These are phyloP conservation scores for Singerocomus inundabilis DNA, from an alignment of 1,284 basidiomycete species.

Conservation along the genomic window DNA sequence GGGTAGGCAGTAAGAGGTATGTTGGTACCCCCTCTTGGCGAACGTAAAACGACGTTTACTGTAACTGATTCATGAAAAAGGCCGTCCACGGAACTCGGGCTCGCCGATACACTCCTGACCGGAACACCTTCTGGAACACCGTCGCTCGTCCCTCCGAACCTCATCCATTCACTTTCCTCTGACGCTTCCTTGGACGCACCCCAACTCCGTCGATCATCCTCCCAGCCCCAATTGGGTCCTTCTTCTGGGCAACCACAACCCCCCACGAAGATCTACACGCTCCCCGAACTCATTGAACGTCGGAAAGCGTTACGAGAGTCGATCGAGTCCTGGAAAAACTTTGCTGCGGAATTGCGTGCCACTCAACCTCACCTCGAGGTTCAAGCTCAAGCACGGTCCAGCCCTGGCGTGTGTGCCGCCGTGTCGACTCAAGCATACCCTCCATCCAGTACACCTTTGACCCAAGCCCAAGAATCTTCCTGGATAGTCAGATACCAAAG, in stretches of 20 bases:
- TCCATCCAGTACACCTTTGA: background rate
- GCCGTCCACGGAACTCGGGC: conserved; percentile 1
- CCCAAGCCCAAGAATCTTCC: conserved; percentile 20
- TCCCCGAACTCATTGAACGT: conserved; percentile 30
- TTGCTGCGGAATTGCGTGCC: conserved; percentile 21
- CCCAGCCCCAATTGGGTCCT: conserved; percentile 32
- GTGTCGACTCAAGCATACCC: background rate
- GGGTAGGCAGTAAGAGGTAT: conserved; percentile 14
- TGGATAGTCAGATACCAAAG: conserved; percentile 26
- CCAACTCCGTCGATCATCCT: conserved; percentile 33
- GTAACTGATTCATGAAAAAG: conserved; percentile 23
- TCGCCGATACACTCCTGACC: conserved; percentile 1
- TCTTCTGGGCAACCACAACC: conserved; percentile 15
- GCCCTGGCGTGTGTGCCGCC: background rate
- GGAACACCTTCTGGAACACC: conserved; percentile 4
- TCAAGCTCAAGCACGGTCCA: conserved; percentile 3
- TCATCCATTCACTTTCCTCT: conserved; percentile 1
- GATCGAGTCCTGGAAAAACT: conserved; percentile 27
- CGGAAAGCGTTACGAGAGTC: conserved; percentile 30
- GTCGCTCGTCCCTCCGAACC: background rate
- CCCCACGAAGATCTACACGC: conserved; percentile 25
- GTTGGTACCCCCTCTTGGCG: background rate
- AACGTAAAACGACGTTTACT: conserved; percentile 7
- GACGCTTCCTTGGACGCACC: conserved; percentile 15
- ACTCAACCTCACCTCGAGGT: conserved; percentile 19